phyloP scores from a whole-genome alignment of 208 protist species.

The Acanthamoeba rhysodes region DNA sequence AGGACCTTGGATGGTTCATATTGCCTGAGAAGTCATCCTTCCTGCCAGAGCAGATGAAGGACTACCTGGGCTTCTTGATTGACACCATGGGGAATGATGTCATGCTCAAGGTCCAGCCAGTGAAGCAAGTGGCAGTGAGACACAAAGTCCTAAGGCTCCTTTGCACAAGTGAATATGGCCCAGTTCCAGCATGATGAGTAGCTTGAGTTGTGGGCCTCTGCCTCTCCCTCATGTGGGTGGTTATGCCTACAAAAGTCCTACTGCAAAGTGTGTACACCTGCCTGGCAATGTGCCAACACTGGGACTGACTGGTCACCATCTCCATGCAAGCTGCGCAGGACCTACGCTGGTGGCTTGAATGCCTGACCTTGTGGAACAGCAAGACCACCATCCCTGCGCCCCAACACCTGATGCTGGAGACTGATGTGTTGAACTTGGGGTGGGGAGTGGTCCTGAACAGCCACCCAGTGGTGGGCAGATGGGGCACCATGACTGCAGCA shows the following conservation, averaged over 20 bases:
- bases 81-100: neutral
- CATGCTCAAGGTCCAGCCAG: neutral
- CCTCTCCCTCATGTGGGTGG: neutral
- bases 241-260: neutral
- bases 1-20: neutral
- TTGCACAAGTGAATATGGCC: neutral
- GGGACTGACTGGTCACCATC: neutral
- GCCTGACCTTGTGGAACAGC: neutral
- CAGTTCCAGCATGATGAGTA: neutral
- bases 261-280: neutral
- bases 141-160: neutral
- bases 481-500: no score
- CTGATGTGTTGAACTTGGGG: neutral
- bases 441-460: no score
- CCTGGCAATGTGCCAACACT: neutral
- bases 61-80: neutral
- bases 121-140: neutral
- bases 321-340: neutral
- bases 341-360: neutral
- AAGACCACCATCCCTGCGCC: neutral
- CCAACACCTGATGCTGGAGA: neutral
- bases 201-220: neutral
- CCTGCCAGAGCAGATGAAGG: neutral
- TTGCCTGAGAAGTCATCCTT: neutral
- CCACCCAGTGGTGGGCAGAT: no score